Evolutionary conservation across 202 grass and related monocot genomes (phyloP).

Genomic region (Elaeis oleifera): DNA sequence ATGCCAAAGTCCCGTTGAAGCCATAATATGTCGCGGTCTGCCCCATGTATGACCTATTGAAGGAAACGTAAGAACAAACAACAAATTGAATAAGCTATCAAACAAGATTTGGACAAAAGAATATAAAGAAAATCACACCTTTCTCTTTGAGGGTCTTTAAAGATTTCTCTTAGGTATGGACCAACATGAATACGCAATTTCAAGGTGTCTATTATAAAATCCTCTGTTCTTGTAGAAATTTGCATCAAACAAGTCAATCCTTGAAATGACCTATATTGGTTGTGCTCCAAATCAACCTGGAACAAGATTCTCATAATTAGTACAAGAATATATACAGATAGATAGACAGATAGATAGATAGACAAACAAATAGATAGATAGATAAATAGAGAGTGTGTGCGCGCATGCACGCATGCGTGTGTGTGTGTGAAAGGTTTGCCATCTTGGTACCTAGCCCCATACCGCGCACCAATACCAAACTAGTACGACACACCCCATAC

Average conservation of each 20-base stretch:
- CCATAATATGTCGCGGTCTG: constrained; percentile 96
- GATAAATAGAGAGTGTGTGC: not conserved
- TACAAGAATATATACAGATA: not conserved
- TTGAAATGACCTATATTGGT: constrained; percentile 96
- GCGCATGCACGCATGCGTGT: too few relatives aligned
- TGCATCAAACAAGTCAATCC: constrained; percentile 98
- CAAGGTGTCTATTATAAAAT: constrained; percentile 90
- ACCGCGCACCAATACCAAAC: too few relatives aligned
- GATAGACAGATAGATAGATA: too few relatives aligned
- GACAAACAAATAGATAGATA: not conserved
- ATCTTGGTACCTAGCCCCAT: too few relatives aligned
- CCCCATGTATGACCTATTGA: constrained; percentile 84
- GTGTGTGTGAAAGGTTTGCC: too few relatives aligned
- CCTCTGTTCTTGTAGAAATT: constrained; percentile 96
- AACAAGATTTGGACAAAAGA: not conserved
- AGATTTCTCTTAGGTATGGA: constrained; percentile 61
- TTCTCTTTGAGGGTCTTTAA: constrained; percentile 91
- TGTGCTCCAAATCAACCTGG: constrained; percentile 99
- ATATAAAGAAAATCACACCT: constrained; percentile 35
- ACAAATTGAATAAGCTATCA: constrained; percentile 23
- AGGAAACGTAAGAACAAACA: constrained; percentile 17
- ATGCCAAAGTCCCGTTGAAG: constrained; percentile 85
- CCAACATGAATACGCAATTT: constrained; percentile 87
- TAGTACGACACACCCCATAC: too few relatives aligned
- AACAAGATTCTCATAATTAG: not conserved